Evolutionary conservation across 106 monocot genomes (phyloP).

Genomic region (Cymbidium sinense): DNA sequence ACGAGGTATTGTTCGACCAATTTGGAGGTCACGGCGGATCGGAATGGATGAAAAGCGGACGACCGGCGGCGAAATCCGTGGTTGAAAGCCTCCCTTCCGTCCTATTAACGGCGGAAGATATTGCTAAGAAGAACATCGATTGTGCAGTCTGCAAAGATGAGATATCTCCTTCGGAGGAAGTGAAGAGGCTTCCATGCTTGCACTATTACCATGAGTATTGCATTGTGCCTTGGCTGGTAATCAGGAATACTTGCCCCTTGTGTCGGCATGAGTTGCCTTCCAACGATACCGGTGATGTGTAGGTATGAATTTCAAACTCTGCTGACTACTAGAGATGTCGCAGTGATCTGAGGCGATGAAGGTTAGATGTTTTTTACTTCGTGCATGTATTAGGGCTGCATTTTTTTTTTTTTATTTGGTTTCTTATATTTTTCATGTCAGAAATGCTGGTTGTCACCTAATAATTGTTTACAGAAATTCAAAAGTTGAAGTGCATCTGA

Average conservation of each 20-base stretch:
- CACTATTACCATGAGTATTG: constrained; percentile 79
- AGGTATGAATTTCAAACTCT: constrained; percentile 48
- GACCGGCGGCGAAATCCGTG: constrained; percentile 61
- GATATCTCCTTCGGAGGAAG: constrained; percentile 37
- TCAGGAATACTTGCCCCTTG: constrained; percentile 83
- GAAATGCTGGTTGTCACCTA: not conserved
- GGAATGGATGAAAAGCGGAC: constrained; percentile 33
- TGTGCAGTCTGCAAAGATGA: constrained; percentile 87
- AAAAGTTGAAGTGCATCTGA: not conserved
- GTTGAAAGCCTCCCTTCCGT: constrained; percentile 58
- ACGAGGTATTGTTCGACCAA: constrained; percentile 45
- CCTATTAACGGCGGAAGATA: constrained; percentile 34
- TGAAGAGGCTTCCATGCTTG: constrained; percentile 65
- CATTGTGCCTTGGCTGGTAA: constrained; percentile 77
- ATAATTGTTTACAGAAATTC: not conserved
- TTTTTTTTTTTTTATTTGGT: too few species aligned
- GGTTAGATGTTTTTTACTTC: not conserved
- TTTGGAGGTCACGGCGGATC: constrained; percentile 40
- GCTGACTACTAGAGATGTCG: constrained; percentile 6
- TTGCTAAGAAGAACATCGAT: constrained; percentile 13
- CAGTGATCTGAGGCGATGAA: not conserved
- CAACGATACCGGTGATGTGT: constrained; percentile 42
- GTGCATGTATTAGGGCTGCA: too few species aligned
- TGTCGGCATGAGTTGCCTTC: constrained; percentile 81
- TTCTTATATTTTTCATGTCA: not conserved